These are phyloP conservation scores for Talaromyces sp. DNA, from an alignment of 2,329 filamentous ascomycete species.

Conservation along the genomic window DNA sequence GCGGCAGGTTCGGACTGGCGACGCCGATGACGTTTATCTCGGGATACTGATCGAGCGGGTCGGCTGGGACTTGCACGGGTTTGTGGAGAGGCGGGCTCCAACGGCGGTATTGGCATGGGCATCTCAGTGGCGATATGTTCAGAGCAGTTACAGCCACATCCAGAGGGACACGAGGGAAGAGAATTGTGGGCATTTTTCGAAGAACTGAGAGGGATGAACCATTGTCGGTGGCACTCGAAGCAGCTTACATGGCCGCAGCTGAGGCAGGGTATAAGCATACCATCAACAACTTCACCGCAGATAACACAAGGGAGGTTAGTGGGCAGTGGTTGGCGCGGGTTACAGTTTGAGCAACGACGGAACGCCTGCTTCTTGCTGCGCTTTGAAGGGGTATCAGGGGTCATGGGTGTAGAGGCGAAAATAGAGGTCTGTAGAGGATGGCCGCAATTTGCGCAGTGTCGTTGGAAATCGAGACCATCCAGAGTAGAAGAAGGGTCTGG, in stretches of 20 bases:
- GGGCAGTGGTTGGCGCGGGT: slow-evolving; percentile 35
- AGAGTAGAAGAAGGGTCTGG: slow-evolving; percentile 13
- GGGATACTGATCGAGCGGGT: slow-evolving; percentile 4
- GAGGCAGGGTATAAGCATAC: slow-evolving; percentile 51
- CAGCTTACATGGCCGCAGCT: slow-evolving; percentile 53
- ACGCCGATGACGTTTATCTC: slow-evolving; percentile 24
- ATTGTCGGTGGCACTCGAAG: slow-evolving; percentile 47
- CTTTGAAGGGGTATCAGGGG: slow-evolving; percentile 23
- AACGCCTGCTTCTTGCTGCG: slow-evolving; percentile 19
- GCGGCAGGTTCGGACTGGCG: slow-evolving; percentile 21
- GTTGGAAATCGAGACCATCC: slow-evolving; percentile 45
- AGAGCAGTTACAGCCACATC: slow-evolving; percentile 52
- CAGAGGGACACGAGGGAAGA: slow-evolving; percentile 45
- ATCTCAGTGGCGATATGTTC: slow-evolving; percentile 39
- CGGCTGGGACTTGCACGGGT: neutral
- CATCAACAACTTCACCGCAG: slow-evolving; percentile 46
- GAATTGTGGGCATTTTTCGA: slow-evolving; percentile 11
- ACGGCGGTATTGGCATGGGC: slow-evolving; percentile 35
- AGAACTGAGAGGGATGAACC: slow-evolving; percentile 36
- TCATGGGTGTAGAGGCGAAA: slow-evolving; percentile 29
- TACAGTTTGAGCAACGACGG: slow-evolving; percentile 40
- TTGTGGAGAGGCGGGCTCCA: slow-evolving; percentile 20
- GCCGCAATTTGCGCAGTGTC: slow-evolving; percentile 47
- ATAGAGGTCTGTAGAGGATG: slow-evolving; percentile 40
- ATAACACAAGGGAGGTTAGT: slow-evolving; percentile 47